A percentile compares a stretch with the other conserved stretches of the same genome.
Conservation (phyloP, 345 rosid species). For the Trapa incisa region DNA sequence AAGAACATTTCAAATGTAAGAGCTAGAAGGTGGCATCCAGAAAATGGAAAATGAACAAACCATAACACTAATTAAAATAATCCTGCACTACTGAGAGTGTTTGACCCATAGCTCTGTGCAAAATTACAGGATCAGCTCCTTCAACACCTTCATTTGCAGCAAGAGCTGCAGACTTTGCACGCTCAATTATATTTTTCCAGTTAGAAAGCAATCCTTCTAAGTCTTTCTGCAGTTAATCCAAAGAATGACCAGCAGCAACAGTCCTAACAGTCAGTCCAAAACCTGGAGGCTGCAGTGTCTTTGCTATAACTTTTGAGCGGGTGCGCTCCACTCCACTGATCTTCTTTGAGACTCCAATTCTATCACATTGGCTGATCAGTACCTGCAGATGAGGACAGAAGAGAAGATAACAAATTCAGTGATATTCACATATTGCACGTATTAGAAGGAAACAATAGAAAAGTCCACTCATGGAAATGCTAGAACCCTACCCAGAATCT, state of each 20-base stretch:
- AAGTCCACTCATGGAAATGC: background rate
- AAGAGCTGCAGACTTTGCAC: slow-evolving; percentile 86
- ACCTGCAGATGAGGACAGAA: slow-evolving; percentile 34
- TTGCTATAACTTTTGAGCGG: slow-evolving; percentile 78
- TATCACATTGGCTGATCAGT: slow-evolving; percentile 45
- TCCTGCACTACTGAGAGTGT: slow-evolving; percentile 95
- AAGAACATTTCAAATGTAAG: background rate
- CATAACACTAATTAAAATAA: slow-evolving; percentile 53
- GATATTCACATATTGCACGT: slow-evolving; percentile 1
- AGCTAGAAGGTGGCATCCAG: background rate
- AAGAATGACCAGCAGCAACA: slow-evolving; percentile 81
- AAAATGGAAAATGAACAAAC: slow-evolving; percentile 2
- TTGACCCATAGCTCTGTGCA: slow-evolving; percentile 96
- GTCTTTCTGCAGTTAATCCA: slow-evolving; percentile 85
- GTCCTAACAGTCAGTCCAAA: slow-evolving; percentile 89
- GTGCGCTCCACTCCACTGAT: slow-evolving; percentile 72
- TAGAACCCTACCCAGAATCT: slow-evolving; percentile 77
- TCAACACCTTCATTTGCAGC: slow-evolving; percentile 95
- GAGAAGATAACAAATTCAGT: slow-evolving; percentile 12
- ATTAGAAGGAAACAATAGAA: slow-evolving; percentile 3
- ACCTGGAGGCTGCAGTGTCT: slow-evolving; percentile 79
- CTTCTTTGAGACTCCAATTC: slow-evolving; percentile 76
- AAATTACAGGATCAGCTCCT: slow-evolving; percentile 74
- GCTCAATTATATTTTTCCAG: slow-evolving; percentile 78
- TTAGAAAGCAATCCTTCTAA: slow-evolving; percentile 71